phyloP scores from a whole-genome alignment of 176 grass and related monocot genomes.

The Triticum turgidum region DNA sequence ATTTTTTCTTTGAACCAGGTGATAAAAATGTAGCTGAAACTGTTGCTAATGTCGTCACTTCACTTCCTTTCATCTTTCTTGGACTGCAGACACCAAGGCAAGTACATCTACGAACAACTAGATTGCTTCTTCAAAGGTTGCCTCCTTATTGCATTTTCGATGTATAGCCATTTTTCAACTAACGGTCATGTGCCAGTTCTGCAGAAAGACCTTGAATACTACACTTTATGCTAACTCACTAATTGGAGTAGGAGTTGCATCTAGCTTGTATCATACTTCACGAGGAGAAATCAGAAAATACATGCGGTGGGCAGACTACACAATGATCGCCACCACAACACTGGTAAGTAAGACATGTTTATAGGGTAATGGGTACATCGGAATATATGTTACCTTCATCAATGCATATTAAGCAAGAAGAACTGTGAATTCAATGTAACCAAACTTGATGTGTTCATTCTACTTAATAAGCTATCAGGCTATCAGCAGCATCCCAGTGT shows the following conservation, averaged over 20 bases:
- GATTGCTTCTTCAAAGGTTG: neutral
- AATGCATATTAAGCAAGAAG: slow-evolving; percentile 11
- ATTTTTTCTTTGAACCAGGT: slow-evolving; percentile 46
- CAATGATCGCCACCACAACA: slow-evolving; percentile 90
- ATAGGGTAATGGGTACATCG: neutral
- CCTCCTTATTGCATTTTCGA: neutral
- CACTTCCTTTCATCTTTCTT: slow-evolving; percentile 86
- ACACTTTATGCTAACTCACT: slow-evolving; percentile 85
- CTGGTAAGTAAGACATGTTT: slow-evolving; percentile 54
- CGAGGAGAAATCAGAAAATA: slow-evolving; percentile 80
- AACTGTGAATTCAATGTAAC: neutral
- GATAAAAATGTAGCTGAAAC: slow-evolving; percentile 84
- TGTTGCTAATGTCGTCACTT: slow-evolving; percentile 89
- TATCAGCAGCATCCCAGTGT: neutral
- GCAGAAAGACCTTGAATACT: slow-evolving; percentile 85
- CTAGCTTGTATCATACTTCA: slow-evolving; percentile 86
- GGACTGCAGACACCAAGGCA: slow-evolving; percentile 76
- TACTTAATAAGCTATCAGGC: neutral
- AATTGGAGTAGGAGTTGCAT: slow-evolving; percentile 95
- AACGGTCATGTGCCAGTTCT: slow-evolving; percentile 53
- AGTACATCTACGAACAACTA: slow-evolving; percentile 26
- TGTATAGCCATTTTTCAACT: slow-evolving; percentile 41
- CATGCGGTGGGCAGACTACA: slow-evolving; percentile 92
- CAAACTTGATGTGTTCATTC: neutral
- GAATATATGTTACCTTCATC: neutral